Conservation (phyloP, 768 basidiomycete species). For the Obba rivulosa region DNA sequence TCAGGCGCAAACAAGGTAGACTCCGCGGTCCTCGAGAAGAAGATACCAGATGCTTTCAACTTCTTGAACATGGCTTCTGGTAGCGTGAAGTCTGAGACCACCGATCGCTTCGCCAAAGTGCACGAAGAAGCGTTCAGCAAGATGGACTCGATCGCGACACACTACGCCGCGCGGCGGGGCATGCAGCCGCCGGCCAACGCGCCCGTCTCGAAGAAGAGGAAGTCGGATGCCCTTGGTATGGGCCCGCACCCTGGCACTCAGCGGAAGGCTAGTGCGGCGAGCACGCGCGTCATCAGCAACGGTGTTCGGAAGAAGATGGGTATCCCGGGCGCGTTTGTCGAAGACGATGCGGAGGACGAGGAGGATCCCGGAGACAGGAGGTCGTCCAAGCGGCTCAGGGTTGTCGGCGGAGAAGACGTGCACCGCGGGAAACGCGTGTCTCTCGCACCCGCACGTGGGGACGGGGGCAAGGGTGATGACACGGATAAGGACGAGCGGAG, state of each 20-base stretch:
- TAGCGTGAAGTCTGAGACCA: conserved; percentile 2
- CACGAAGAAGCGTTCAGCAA: conserved; percentile 65
- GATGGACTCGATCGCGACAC: conserved; percentile 71
- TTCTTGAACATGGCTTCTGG: background rate
- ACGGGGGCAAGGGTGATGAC: conserved; percentile 10
- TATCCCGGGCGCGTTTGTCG: conserved; percentile 56
- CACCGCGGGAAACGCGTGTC: conserved; percentile 33
- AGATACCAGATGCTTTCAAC: background rate
- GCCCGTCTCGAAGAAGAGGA: conserved; percentile 32
- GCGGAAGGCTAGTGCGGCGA: conserved; percentile 25
- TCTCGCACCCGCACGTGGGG: conserved; percentile 18
- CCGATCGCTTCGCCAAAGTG: conserved; percentile 44
- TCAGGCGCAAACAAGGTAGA: conserved; percentile 50
- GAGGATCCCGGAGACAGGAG: conserved; percentile 30
- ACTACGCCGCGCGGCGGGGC: conserved; percentile 41
- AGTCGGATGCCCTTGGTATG: conserved; percentile 48
- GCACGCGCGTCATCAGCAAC: conserved; percentile 43
- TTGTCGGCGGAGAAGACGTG: conserved; percentile 30
- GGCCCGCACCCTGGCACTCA: conserved; percentile 23
- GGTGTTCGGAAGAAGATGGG: conserved; percentile 36
- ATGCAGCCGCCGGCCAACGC: conserved; percentile 17
- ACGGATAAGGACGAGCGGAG: conserved; percentile 24
- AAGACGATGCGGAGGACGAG: conserved; percentile 36
- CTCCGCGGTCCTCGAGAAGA: background rate
- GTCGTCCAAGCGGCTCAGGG: conserved; percentile 39